A percentile compares a stretch with the other conserved stretches of the same genome.
phyloP scores from a whole-genome alignment of 2,329 filamentous ascomycete species.

The Diaporthe sp. region DNA sequence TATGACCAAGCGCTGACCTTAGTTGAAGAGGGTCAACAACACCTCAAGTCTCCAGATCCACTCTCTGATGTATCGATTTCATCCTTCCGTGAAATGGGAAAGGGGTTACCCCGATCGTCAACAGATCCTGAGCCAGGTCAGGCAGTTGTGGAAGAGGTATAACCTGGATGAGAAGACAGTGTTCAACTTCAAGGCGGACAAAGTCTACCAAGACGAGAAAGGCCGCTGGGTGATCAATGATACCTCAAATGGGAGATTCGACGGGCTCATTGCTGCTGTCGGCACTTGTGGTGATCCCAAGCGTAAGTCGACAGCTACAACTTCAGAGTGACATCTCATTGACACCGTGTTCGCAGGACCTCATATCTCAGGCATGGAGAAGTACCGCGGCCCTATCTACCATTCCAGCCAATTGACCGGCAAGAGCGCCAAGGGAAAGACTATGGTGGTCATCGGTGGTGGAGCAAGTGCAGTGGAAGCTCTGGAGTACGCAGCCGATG shows the following conservation, averaged over 20 bases:
- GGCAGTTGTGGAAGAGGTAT: constrained; percentile 81
- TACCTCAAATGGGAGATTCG: constrained; percentile 77
- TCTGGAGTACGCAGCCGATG: constrained; percentile 80
- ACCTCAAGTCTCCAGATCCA: constrained; percentile 88
- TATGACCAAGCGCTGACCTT: not conserved
- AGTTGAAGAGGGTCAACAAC: constrained; percentile 80
- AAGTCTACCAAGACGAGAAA: constrained; percentile 75
- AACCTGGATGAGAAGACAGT: constrained; percentile 77
- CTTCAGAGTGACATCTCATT: not conserved
- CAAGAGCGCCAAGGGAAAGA: constrained; percentile 80
- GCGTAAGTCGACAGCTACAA: constrained; percentile 27
- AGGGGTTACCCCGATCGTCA: constrained; percentile 82
- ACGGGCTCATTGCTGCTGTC: constrained; percentile 82
- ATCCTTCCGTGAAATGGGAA: constrained; percentile 82
- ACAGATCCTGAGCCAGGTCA: constrained; percentile 81
- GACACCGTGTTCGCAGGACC: constrained; percentile 69
- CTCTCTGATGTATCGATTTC: constrained; percentile 89
- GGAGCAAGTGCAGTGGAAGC: constrained; percentile 87
- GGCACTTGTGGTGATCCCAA: constrained; percentile 82
- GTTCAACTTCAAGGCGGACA: constrained; percentile 79
- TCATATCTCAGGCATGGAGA: constrained; percentile 76
- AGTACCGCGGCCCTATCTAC: constrained; percentile 79
- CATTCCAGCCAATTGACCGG: constrained; percentile 83
- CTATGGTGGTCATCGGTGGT: constrained; percentile 81
- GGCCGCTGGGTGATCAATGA: constrained; percentile 86